Base-by-base conservation (phyloP, 1,284 basidiomycete species). In the Peniophora sp. region DNA sequence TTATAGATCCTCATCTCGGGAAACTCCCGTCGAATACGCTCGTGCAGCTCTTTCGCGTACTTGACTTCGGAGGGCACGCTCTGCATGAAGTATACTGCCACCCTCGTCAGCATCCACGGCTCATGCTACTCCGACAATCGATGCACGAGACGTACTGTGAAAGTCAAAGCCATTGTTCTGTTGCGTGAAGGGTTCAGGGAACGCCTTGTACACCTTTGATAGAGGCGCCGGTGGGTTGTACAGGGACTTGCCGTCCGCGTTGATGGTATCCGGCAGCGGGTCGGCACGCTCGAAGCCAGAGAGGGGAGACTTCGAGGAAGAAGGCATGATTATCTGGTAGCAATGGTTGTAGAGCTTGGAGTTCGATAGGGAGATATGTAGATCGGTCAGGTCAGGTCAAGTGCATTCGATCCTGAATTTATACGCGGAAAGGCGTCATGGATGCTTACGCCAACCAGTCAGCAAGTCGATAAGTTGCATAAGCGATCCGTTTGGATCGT, bases 1-100 rank as follows among this genome's bases (percentile, higher is more conserved):
- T 61, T 72, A 62, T 83, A 85, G 39, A 86, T 77, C 35, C 79
- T 74, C 59, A 79, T 81, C 72, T 89, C 86, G 20, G 86, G 85
- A 63, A 87, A 89, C 59, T 88, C 85, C 51, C 77, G 63, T 16
- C 75, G 64, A 38, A 88, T 70, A n/a, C 78, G 70, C 55, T 83
- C 79, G 55, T 87, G 79, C 45, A 89, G 67, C 48, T 79, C 71
- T n/a, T 66, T 69, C 1, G 82, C 84, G 50, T 75, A 79, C 46
- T 74, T 65, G 0, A 64, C 52, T 49, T 88, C 72, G 3, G 61
- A 59, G 2, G 70, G 63, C n/a, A 70, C 65, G n/a, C 60, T 60
- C 32, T 70, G 75, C 63, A 76, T 75, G 63, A 84, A 84, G 57
- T 88, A 88, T 23, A 88, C 83, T 85, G 50, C 49, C n/a, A n/a